Evolutionary conservation across 148 eudicot species (phyloP).

Genomic region (Persicaria tinctoria): DNA sequence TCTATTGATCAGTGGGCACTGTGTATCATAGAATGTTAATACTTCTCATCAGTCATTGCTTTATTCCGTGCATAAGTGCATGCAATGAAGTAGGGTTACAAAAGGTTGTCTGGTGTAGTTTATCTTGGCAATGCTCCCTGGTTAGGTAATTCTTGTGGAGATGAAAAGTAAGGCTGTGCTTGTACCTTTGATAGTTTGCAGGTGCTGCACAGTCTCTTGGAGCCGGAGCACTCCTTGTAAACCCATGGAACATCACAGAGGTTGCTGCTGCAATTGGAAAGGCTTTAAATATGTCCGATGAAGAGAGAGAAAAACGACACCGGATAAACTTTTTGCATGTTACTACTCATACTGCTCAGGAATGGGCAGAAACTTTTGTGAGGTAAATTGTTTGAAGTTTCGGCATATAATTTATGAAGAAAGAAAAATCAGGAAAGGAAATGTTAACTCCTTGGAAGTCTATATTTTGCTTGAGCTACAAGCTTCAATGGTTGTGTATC

Average conservation of each 20-base stretch:
- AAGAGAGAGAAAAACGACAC: constrained; percentile 89
- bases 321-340: constrained; percentile 69
- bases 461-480: not conserved
- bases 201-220: constrained; percentile 99
- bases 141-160: not conserved
- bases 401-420: not conserved
- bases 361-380: constrained; percentile 99
- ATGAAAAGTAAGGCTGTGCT: not conserved
- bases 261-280: constrained; percentile 81
- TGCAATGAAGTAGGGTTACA: too few species aligned
- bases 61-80: not conserved
- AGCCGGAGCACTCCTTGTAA: constrained; percentile 92
- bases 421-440: too few species aligned
- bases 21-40: not conserved
- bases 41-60: not conserved
- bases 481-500: not conserved
- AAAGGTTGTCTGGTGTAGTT: too few species aligned
- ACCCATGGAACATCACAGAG: constrained; percentile 96
- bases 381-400: constrained; percentile 35
- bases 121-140: not conserved
- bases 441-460: too few species aligned
- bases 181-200: constrained; percentile 51
- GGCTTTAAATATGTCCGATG: constrained; percentile 87
- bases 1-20: not conserved
- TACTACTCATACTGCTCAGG: constrained; percentile 87